A percentile compares a stretch with the other conserved stretches of the same genome.
These are phyloP conservation scores for Didymella glomerata DNA, from an alignment of 2,329 filamentous ascomycete species.

Conservation along the genomic window DNA sequence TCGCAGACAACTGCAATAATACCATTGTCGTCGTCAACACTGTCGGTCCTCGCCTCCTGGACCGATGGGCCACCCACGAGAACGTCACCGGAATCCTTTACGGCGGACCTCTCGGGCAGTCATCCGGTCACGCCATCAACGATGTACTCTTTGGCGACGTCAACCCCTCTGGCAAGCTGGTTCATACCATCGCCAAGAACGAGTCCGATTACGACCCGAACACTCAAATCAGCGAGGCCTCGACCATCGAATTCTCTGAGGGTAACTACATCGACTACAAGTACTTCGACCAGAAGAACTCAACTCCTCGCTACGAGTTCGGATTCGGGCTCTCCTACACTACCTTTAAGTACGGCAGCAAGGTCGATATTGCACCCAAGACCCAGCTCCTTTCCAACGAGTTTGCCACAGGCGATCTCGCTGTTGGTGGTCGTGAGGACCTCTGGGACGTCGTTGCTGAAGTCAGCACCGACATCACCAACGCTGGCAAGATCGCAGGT, in stretches of 20 bases:
- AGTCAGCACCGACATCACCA: slow-evolving; percentile 47
- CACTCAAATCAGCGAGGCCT: slow-evolving; percentile 52
- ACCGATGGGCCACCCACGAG: slow-evolving; percentile 74
- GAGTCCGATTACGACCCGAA: slow-evolving; percentile 72
- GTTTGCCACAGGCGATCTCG: slow-evolving; percentile 56
- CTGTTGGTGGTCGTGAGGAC: slow-evolving; percentile 41
- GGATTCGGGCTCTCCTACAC: slow-evolving; percentile 78
- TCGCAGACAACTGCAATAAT: slow-evolving; percentile 57
- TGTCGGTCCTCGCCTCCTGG: slow-evolving; percentile 75
- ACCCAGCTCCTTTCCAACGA: slow-evolving; percentile 37
- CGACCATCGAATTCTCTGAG: slow-evolving; percentile 69
- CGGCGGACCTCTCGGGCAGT: slow-evolving; percentile 81
- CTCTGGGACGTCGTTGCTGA: slow-evolving; percentile 49
- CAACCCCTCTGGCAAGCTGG: slow-evolving; percentile 75
- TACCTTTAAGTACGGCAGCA: slow-evolving; percentile 68
- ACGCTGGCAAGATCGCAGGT: slow-evolving; percentile 47
- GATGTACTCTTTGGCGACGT: slow-evolving; percentile 81
- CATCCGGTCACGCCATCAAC: slow-evolving; percentile 76
- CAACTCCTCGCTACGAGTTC: slow-evolving; percentile 77
- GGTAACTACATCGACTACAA: slow-evolving; percentile 83
- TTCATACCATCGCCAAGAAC: slow-evolving; percentile 78
- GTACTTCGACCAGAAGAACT: slow-evolving; percentile 70
- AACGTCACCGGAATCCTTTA: slow-evolving; percentile 84
- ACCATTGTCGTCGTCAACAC: slow-evolving; percentile 58
- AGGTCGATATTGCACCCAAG: slow-evolving; percentile 4